A percentile compares a stretch with the other conserved stretches of the same genome.
phyloP scores from a whole-genome alignment of 371 early-diverging fungal species.

The Saksenaea oblongispora region DNA sequence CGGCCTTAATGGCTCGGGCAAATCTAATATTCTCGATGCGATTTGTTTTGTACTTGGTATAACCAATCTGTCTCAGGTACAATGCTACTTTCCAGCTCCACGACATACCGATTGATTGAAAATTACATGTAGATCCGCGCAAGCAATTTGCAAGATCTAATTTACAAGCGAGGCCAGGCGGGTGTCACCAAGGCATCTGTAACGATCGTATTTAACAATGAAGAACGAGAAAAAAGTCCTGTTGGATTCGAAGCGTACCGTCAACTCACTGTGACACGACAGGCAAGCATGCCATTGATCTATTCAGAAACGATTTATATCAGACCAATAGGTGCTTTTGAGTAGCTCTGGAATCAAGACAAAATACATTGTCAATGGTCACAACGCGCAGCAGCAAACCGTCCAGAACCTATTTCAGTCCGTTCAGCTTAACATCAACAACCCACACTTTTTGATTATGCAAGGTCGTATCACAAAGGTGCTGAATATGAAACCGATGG shows the following conservation, averaged over 20 bases:
- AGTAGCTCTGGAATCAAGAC: constrained; percentile 75
- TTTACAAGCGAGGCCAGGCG: constrained; percentile 98
- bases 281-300: constrained; percentile 57
- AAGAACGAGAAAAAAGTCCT: constrained; percentile 83
- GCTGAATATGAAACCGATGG: constrained; percentile 98
- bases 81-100: background rate
- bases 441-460: constrained; percentile 98
- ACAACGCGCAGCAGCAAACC: constrained; percentile 87
- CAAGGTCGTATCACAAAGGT: constrained; percentile 99
- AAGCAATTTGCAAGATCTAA: constrained; percentile 91
- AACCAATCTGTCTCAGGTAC: constrained; percentile 82
- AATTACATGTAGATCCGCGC: constrained; percentile 87
- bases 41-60: constrained; percentile 99
- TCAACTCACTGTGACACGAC: constrained; percentile 92
- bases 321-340: constrained; percentile 67
- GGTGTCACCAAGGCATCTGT: constrained; percentile 97
- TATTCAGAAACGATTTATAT: background rate
- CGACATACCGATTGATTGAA: background rate
- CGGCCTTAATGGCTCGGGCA: constrained; percentile 99
- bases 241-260: constrained; percentile 88
- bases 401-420: constrained; percentile 94
- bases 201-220: constrained; percentile 95
- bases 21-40: constrained; percentile 99
- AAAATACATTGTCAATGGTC: constrained; percentile 97
- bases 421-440: constrained; percentile 97